These are phyloP conservation scores for Trichoderma brevicompactum DNA, from an alignment of 2,329 filamentous ascomycete species.

Conservation along the genomic window DNA sequence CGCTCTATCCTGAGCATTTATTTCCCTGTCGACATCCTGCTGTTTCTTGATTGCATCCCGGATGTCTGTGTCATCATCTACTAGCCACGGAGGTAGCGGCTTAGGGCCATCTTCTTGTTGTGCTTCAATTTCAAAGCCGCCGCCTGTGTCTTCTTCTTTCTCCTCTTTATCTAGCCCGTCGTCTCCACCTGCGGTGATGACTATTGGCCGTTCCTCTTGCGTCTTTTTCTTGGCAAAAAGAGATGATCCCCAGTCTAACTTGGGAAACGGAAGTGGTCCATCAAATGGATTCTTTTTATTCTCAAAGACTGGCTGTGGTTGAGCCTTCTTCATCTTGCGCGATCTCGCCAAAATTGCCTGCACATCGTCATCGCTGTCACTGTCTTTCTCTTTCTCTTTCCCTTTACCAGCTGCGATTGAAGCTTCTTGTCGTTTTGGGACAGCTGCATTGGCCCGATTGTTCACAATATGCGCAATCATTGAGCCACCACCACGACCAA, in stretches of 20 bases:
- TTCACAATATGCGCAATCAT: conserved; percentile 77
- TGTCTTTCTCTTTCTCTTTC: conserved; percentile 44
- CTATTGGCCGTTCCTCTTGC: conserved; percentile 34
- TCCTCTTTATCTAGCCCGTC: conserved; percentile 33
- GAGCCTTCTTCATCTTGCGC: conserved; percentile 59
- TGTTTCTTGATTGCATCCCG: conserved; percentile 65
- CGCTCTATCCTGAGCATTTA: conserved; percentile 67
- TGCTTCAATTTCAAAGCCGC: conserved; percentile 66
- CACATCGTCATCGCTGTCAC: conserved; percentile 81
- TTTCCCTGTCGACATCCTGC: conserved; percentile 59
- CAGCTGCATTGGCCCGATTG: conserved; percentile 67
- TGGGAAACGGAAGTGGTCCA: conserved; percentile 90
- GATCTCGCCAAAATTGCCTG: conserved; percentile 75
- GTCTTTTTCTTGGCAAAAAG: conserved; percentile 54
- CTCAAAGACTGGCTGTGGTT: conserved; percentile 46
- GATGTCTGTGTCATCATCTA: conserved; percentile 68
- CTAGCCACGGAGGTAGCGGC: conserved; percentile 79
- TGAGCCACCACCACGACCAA: conserved; percentile 53
- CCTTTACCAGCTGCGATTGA: not conserved
- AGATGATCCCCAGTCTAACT: conserved; percentile 70
- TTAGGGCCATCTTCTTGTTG: conserved; percentile 50
- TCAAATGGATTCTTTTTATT: conserved; percentile 68
- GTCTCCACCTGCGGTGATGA: conserved; percentile 32
- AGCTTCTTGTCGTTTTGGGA: conserved; percentile 48
- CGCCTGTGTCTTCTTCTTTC: conserved; percentile 58